Evolutionary conservation across 1,284 basidiomycete genomes (phyloP), one percentile per base, ranked within the genome.

Genomic region (Apiotrichum akiyoshidainum): DNA sequence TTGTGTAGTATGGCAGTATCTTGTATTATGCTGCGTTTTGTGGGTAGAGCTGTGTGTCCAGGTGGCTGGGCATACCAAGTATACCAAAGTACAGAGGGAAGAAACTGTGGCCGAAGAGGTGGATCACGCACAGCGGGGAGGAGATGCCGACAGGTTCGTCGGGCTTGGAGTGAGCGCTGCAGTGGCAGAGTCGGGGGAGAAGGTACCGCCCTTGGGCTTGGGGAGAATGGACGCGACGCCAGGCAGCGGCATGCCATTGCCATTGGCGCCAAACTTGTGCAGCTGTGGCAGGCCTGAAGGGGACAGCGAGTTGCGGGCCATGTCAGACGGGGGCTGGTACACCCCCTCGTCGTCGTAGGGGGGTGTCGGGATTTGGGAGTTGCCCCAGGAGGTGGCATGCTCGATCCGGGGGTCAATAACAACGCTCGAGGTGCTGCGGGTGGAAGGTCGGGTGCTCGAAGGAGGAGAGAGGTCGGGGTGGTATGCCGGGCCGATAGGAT

Each of bases 301-400:
- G 3, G 47, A 33, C 26, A 14, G 34, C 34, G 46, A n/a, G 31
- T 34, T 10, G 17, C 17, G 34, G 35, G 16, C 14, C 1, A 7
- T 31, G 31, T 14, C 49, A 39, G 13, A 9, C 2, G n/a, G 19
- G 16, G 21, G 12, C 5, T 10, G 10, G 17, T 45, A 13, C 41
- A 34, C 16, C 19, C 5, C 14, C 26, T 31, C 51, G 19, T 33
- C 22, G 41, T 52, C 51, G 51, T 42, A 52, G 14, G 51, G 51
- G 17, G 51, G 51, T n/a, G 51, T 52, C 6, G 41, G 17, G 22
- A 52, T 40, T 41, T 52, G 39, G 16, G 31, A 8, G 12, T 52
- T 3, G 40, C 40, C 14, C 40, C 40, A n/a, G n/a, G 16, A 17
- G 16, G 16, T n/a, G 40, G 17, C n/a, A 13, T 31, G 26, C 26